Evolutionary conservation across 2,329 filamentous ascomycete genomes (phyloP), one percentile per base, ranked within the genome.

Genomic region (Purpureocillium lavendulum): DNA sequence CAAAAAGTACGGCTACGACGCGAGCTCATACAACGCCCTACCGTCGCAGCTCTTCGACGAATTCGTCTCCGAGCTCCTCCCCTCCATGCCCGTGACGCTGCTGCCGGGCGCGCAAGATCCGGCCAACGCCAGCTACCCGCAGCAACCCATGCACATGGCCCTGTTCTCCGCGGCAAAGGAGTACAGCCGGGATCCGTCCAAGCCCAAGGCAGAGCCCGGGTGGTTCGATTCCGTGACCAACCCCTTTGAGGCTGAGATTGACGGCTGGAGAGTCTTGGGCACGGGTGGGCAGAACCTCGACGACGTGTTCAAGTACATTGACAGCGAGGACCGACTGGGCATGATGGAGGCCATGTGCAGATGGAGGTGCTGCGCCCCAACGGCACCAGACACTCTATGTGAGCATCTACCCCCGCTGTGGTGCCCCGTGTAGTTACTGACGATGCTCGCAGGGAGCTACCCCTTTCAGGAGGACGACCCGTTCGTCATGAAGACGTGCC

Each of bases 1-100:
- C 37, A 94, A 87, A 60, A 95, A 94, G 58, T 97, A 96, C 63
- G 90, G 92, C 44, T 97, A 97, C 65, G 92, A 98, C 60, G 80
- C 86, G 41, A 81, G 82, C 40, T 64, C 84, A 1, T 98, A 96
- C 69, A 95, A 98, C 56, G 73, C 90, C 2, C 70, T 84, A 2
- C 92, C 92, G 1, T 88, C 87, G 3, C 79, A 84, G 41, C 81
- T 86, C 35, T 74, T 98, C 28, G 92, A 98, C 65, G 72, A 76
- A 6, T 92, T 95, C 58, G 75, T 98, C 28, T 70, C 83, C 2
- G 75, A 83, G 35, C 69, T 98, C 11, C 76, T 98, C 3, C 88
- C 89, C 2, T 84, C 82, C 13, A 77, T 98, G 18, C 89, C 92
- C 4, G 71, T 98, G 39, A 98, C 92, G 0, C 67, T 98, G 14